Evolutionary conservation across 2,329 filamentous ascomycete species (phyloP).

Genomic region (Fusarium humuli): DNA sequence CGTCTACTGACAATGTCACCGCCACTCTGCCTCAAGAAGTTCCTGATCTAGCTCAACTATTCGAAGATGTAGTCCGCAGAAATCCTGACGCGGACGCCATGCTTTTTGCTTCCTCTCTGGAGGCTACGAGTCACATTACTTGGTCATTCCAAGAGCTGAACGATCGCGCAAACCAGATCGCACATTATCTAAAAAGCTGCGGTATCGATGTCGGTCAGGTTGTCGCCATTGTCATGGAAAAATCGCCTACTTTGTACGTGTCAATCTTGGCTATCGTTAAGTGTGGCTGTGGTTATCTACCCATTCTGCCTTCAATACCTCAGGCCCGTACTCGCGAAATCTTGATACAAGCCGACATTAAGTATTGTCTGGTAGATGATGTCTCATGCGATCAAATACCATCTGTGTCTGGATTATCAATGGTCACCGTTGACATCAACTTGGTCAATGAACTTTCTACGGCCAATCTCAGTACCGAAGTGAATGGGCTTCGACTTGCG

Average conservation of each 20-base stretch:
- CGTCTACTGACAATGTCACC: constrained; percentile 63
- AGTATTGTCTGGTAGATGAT: constrained; percentile 58
- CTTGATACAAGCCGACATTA: constrained; percentile 67
- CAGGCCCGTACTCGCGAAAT: constrained; percentile 69
- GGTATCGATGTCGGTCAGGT: constrained; percentile 65
- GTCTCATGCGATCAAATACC: constrained; percentile 33
- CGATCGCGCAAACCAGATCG: constrained; percentile 71
- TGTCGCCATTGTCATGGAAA: constrained; percentile 82
- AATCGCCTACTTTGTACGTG: constrained; percentile 77
- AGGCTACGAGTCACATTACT: constrained; percentile 47
- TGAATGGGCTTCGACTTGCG: constrained; percentile 66
- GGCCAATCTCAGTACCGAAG: constrained; percentile 53
- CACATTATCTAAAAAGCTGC: constrained; percentile 60
- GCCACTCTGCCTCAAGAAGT: constrained; percentile 50
- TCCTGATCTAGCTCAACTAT: constrained; percentile 61
- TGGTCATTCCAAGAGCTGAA: constrained; percentile 77
- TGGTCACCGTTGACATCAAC: constrained; percentile 52
- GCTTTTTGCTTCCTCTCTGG: constrained; percentile 65
- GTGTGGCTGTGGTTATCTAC: constrained; percentile 81
- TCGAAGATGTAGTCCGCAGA: constrained; percentile 64
- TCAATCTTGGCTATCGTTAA: constrained; percentile 81
- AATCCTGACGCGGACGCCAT: constrained; percentile 70
- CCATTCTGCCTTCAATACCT: constrained; percentile 79
- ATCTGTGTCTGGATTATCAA: constrained; percentile 25
- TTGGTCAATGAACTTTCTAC: constrained; percentile 47